phyloP scores from a whole-genome alignment of 2,329 filamentous ascomycete genomes.

The Gyromitra esculenta region DNA sequence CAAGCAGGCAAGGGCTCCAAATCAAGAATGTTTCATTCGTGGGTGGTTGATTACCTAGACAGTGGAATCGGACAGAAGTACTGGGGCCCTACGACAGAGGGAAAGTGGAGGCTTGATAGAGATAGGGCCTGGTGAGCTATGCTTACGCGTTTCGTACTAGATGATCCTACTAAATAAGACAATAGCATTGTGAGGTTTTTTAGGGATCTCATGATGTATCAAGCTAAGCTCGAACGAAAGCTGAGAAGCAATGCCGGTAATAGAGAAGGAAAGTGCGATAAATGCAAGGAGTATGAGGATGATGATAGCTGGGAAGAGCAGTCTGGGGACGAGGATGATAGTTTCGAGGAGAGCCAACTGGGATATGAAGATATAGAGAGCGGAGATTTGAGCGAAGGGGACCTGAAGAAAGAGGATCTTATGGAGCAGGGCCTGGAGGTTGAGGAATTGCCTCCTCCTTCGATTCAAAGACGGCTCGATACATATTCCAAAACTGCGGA shows the following conservation, averaged over 20 bases:
- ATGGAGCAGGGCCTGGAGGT: background rate
- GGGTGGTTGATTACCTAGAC: background rate
- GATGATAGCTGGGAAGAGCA: background rate
- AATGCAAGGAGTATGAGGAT: background rate
- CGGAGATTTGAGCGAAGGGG: background rate
- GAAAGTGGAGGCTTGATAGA: conserved; percentile 7
- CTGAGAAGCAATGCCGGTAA: too few relatives aligned
- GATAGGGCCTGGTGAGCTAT: background rate
- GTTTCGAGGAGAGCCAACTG: background rate
- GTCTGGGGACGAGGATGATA: background rate
- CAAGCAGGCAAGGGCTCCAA: too few relatives aligned
- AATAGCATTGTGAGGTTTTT: conserved; percentile 14
- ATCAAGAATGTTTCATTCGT: background rate
- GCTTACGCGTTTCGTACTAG: too few relatives aligned
- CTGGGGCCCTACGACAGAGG: background rate
- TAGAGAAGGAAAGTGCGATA: too few relatives aligned
- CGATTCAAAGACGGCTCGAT: background rate
- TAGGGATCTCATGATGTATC: background rate
- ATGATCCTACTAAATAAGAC: too few relatives aligned
- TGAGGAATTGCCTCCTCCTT: background rate
- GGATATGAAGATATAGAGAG: background rate
- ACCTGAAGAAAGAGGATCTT: background rate
- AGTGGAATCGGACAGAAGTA: conserved; percentile 7
- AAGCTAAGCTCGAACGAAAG: background rate
- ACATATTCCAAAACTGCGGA: background rate